phyloP scores from a whole-genome alignment of 805 yeast genomes.

The Starmerella gropengiesseri region DNA sequence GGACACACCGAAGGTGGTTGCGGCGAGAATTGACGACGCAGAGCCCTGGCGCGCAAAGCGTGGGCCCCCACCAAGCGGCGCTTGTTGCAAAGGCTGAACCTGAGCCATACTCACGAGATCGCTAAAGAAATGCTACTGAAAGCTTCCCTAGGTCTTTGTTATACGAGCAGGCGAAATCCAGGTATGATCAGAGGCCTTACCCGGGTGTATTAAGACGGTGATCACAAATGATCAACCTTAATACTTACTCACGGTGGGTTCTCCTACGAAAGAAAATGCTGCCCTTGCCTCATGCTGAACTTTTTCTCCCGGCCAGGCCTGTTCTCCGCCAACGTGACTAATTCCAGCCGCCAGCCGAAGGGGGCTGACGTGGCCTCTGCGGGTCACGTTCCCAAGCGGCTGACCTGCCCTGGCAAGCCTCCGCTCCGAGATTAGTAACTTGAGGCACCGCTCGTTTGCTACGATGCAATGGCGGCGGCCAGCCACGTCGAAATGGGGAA shows the following conservation, averaged over 20 bases:
- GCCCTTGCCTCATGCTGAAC: constrained; percentile 4
- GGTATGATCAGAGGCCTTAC: constrained; percentile 4
- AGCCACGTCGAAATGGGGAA: too few relatives aligned
- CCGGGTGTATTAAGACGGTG: constrained; percentile 2
- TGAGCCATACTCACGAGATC: constrained; percentile 16
- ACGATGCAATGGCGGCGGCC: too few relatives aligned
- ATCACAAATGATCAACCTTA: constrained; percentile 1
- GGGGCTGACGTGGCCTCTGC: too few relatives aligned
- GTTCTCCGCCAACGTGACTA: too few relatives aligned
- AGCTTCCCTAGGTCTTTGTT: constrained; percentile 22
- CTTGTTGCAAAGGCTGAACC: constrained; percentile 4
- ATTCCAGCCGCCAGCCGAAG: too few relatives aligned
- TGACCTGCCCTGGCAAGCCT: too few relatives aligned
- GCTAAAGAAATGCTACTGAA: constrained; percentile 20
- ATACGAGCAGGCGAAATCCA: constrained; percentile 4
- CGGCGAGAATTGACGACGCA: constrained; percentile 13
- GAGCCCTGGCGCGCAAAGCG: constrained; percentile 11
- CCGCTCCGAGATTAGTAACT: too few relatives aligned
- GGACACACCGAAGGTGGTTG: constrained; percentile 10
- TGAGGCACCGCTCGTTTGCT: too few relatives aligned
- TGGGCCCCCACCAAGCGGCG: constrained; percentile 1
- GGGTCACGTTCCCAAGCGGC: too few relatives aligned
- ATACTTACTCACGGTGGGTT: not conserved
- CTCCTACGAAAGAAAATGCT: constrained; percentile 5
- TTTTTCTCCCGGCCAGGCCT: too few relatives aligned